These are phyloP conservation scores for Lactifluus subvellereus DNA, from an alignment of 768 basidiomycete genomes.

Conservation along the genomic window DNA sequence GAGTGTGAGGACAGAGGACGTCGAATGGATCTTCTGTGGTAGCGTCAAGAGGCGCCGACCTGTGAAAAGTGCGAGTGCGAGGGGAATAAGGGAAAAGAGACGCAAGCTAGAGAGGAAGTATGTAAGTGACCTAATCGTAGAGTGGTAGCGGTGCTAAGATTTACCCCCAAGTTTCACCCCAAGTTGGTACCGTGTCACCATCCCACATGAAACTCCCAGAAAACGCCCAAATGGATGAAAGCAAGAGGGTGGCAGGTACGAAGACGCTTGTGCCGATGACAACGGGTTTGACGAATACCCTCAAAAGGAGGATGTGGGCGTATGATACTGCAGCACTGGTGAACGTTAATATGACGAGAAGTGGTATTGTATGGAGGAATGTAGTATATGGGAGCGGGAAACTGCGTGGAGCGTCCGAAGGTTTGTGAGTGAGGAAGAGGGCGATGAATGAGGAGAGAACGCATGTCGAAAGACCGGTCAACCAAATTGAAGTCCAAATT, in stretches of 20 bases:
- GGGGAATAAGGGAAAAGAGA: slow-evolving; percentile 70
- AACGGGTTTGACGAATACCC: slow-evolving; percentile 78
- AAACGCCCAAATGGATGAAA: slow-evolving; percentile 78
- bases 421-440: slow-evolving; percentile 51
- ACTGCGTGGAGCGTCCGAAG: slow-evolving; percentile 29
- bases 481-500: slow-evolving; percentile 65
- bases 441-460: slow-evolving; percentile 59
- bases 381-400: slow-evolving; percentile 69
- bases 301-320: slow-evolving; percentile 65
- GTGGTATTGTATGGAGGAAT: slow-evolving; percentile 69
- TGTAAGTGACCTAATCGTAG: neutral
- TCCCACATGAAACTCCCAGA: slow-evolving; percentile 70
- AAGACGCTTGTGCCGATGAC: slow-evolving; percentile 73
- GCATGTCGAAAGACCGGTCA: slow-evolving; percentile 51
- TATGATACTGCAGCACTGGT: slow-evolving; percentile 68
- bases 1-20: slow-evolving; percentile 52
- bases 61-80: slow-evolving; percentile 62
- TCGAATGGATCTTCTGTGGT: slow-evolving; percentile 61
- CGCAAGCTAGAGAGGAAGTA: slow-evolving; percentile 47
- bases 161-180: slow-evolving; percentile 79
- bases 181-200: slow-evolving; percentile 52
- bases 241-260: slow-evolving; percentile 65
- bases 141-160: slow-evolving; percentile 28
- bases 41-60: slow-evolving; percentile 66
- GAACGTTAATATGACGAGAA: slow-evolving; percentile 67